Conservation (phyloP, 2,329 filamentous ascomycete species). For the Gaeumannomyces tritici region DNA sequence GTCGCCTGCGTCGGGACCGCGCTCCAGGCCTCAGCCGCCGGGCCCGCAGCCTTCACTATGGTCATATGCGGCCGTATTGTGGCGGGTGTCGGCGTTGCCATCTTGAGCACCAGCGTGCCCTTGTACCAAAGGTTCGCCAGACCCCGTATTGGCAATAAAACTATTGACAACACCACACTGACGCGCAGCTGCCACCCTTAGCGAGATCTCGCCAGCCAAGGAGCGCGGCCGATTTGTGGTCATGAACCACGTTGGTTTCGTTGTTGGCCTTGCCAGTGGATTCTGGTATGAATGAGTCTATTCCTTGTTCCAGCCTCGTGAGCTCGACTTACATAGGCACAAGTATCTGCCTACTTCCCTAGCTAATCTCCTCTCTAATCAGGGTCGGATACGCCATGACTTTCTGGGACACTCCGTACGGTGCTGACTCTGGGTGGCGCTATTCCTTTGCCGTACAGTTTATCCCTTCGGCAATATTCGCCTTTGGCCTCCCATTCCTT, state of each 20-base stretch:
- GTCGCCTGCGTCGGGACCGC: constrained; percentile 38
- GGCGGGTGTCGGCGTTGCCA: constrained; percentile 41
- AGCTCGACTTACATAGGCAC: neutral
- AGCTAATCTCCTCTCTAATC: constrained; percentile 1
- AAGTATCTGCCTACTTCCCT: too few species aligned
- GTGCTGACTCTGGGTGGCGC: constrained; percentile 41
- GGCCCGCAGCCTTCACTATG: constrained; percentile 29
- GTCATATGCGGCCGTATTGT: constrained; percentile 42
- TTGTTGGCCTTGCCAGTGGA: constrained; percentile 40
- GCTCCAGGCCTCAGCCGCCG: constrained; percentile 33
- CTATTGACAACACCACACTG: neutral
- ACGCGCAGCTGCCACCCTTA: constrained; percentile 14
- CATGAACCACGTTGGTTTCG: constrained; percentile 49
- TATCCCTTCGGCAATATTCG: constrained; percentile 39
- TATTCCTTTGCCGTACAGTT: constrained; percentile 40
- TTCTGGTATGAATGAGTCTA: constrained; percentile 34
- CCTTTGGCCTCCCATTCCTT: constrained; percentile 37
- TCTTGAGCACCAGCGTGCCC: constrained; percentile 47
- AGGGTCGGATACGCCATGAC: constrained; percentile 49
- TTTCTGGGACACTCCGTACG: constrained; percentile 35
- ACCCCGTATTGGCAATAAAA: neutral
- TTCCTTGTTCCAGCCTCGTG: neutral
- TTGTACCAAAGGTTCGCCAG: constrained; percentile 41
- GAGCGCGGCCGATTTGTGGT: constrained; percentile 47
- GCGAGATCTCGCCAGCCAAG: constrained; percentile 43